A percentile compares a stretch with the other conserved stretches of the same genome.
phyloP scores from a whole-genome alignment of 2,329 filamentous ascomycete species.

The Dactylella cylindrospora region DNA sequence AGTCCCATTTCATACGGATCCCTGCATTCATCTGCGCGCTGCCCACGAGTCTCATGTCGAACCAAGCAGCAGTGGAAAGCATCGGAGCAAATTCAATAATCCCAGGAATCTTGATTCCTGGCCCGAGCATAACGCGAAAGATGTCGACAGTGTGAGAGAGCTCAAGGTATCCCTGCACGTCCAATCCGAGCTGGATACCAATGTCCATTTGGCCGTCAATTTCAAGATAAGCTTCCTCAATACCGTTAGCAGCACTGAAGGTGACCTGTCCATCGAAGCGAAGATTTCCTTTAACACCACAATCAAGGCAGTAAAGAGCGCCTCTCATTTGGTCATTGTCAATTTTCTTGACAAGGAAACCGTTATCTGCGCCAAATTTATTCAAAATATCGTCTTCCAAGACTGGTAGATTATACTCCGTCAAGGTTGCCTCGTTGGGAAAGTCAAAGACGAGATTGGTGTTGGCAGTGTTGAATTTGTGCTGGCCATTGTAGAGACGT shows the following conservation, averaged over 20 bases:
- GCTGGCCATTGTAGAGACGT: constrained; percentile 4
- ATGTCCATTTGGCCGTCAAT: constrained; percentile 16
- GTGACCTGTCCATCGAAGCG: constrained; percentile 10
- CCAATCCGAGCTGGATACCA: constrained; percentile 8
- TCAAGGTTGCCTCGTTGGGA: constrained; percentile 2
- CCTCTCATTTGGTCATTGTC: constrained; percentile 8
- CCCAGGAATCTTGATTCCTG: constrained; percentile 10
- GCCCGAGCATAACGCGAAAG: constrained; percentile 6
- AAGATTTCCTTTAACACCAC: constrained; percentile 11
- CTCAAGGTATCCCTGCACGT: constrained; percentile 6
- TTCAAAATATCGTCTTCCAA: not conserved
- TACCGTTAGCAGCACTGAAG: constrained; percentile 11
- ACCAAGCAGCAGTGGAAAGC: constrained; percentile 8
- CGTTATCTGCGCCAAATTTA: constrained; percentile 6
- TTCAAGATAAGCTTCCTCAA: constrained; percentile 7
- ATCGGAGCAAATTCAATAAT: constrained; percentile 13
- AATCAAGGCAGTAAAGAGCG: constrained; percentile 11
- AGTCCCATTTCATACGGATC: constrained; percentile 10
- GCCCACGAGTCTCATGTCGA: constrained; percentile 2
- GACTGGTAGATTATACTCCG: constrained; percentile 2
- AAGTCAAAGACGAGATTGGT: constrained; percentile 12
- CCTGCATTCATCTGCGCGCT: constrained; percentile 11
- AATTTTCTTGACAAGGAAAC: constrained; percentile 6
- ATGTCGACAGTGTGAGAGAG: constrained; percentile 6
- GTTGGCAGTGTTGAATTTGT: constrained; percentile 12